Conservation (phyloP, 805 yeast genomes). For the Candida cerambycidarum region DNA sequence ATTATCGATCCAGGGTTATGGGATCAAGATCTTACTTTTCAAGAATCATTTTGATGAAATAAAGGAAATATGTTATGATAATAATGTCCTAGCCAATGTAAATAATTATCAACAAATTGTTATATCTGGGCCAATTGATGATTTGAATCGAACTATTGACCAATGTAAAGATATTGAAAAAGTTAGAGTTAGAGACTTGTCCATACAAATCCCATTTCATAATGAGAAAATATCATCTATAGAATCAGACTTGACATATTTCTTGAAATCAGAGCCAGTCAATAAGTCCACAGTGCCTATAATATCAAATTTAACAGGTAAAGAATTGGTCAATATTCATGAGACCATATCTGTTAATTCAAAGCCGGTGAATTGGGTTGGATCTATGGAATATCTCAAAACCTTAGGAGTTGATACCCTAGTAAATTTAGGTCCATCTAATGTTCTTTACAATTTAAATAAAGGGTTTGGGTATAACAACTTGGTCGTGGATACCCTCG, state of each 20-base stretch:
- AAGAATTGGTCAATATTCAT: slow-evolving; percentile 21
- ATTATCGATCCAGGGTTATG: slow-evolving; percentile 17
- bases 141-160: slow-evolving; percentile 24
- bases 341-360: slow-evolving; percentile 41
- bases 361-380: slow-evolving; percentile 45
- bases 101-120: slow-evolving; percentile 46
- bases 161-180: slow-evolving; percentile 16
- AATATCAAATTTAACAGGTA: slow-evolving; percentile 37
- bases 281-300: slow-evolving; percentile 25
- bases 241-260: slow-evolving; percentile 26
- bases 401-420: slow-evolving; percentile 18
- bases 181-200: slow-evolving; percentile 29
- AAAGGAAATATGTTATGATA: slow-evolving; percentile 16
- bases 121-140: slow-evolving; percentile 39
- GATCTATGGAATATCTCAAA: slow-evolving; percentile 28
- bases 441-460: slow-evolving; percentile 28
- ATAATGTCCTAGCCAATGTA: slow-evolving; percentile 44
- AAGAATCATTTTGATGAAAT: slow-evolving; percentile 22
- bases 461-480: slow-evolving; percentile 8
- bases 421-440: slow-evolving; percentile 42
- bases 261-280: not conserved
- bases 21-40: slow-evolving; percentile 39
- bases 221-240: slow-evolving; percentile 39
- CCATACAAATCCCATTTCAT: slow-evolving; percentile 55
- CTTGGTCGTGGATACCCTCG: slow-evolving; percentile 4